Percentiles rank a stretch among this genome's conserved stretches.
phyloP scores from a whole-genome alignment of 306 rosid genomes.

The Citrullus amarus region DNA sequence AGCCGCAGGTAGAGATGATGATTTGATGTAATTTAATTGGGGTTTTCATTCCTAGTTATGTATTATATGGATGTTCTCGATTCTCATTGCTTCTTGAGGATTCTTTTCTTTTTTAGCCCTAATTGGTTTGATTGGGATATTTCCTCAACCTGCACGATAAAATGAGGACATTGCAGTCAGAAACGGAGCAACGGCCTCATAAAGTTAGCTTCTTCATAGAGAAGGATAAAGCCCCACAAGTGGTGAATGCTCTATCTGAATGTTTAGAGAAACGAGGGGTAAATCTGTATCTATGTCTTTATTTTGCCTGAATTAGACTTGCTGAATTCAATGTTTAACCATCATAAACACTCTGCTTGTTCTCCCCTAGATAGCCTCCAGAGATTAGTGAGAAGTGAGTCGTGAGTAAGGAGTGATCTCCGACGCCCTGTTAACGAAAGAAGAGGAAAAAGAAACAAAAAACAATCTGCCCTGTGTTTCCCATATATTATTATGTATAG shows the following conservation, averaged over 20 bases:
- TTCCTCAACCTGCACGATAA: neutral
- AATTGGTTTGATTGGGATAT: neutral
- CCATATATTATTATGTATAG: neutral
- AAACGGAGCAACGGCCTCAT: slow-evolving; percentile 67
- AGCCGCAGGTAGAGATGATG: slow-evolving; percentile 36
- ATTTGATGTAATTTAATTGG: neutral
- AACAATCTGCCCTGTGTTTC: neutral
- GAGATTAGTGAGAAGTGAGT: no score
- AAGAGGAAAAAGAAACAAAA: no score
- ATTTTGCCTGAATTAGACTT: slow-evolving; percentile 12
- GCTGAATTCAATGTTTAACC: neutral
- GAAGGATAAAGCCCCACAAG: slow-evolving; percentile 37
- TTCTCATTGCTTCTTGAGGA: neutral
- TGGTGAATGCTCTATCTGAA: slow-evolving; percentile 32
- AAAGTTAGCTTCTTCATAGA: slow-evolving; percentile 77
- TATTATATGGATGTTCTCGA: neutral
- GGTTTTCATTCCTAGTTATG: neutral
- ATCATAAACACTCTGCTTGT: neutral
- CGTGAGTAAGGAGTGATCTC: no score
- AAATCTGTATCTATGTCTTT: slow-evolving; percentile 13
- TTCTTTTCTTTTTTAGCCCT: neutral
- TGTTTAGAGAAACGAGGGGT: slow-evolving; percentile 53
- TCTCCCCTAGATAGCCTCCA: neutral
- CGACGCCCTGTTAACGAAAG: no score
- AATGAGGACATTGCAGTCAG: slow-evolving; percentile 31